These are phyloP conservation scores for Ascochyta clinopodiicola DNA, from an alignment of 2,329 filamentous ascomycete genomes.

Conservation along the genomic window DNA sequence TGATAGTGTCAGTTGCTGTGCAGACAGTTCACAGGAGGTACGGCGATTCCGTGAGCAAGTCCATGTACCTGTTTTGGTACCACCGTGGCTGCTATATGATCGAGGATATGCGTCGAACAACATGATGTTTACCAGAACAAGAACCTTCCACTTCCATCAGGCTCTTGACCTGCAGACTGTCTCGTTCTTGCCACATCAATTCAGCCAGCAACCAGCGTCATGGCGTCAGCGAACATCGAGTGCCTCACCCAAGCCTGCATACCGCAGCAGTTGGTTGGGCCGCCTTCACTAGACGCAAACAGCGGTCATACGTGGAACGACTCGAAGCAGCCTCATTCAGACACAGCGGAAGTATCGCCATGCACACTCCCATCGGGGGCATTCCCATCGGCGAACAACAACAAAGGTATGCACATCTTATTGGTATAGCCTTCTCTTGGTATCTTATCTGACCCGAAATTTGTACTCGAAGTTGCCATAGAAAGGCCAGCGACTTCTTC, in stretches of 20 bases:
- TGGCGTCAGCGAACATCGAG: slow-evolving; percentile 8
- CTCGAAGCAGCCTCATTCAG: not conserved
- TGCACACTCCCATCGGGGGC: not conserved
- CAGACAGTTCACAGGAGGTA: slow-evolving; percentile 6
- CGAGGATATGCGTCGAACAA: not conserved
- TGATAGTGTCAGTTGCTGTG: slow-evolving; percentile 7
- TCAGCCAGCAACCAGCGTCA: not conserved
- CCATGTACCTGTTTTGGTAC: not conserved
- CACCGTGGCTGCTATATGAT: slow-evolving; percentile 5
- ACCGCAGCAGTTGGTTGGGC: not conserved
- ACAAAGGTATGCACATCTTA: slow-evolving; percentile 6
- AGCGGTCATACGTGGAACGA: slow-evolving; percentile 2
- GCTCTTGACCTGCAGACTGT: not conserved
- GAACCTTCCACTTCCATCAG: not conserved
- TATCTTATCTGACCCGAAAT: slow-evolving; percentile 1
- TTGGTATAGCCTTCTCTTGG: not conserved
- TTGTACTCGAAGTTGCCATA: not conserved
- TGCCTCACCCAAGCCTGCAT: not conserved
- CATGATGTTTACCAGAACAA: not conserved
- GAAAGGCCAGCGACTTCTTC: slow-evolving; percentile 7
- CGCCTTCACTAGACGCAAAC: not conserved
- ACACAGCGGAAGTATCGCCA: not conserved
- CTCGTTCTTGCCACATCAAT: not conserved
- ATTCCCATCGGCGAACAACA: not conserved
- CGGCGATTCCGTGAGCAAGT: slow-evolving; percentile 5